These are phyloP conservation scores for Isatis tinctoria DNA, from an alignment of 345 rosid genomes.

Conservation along the genomic window DNA sequence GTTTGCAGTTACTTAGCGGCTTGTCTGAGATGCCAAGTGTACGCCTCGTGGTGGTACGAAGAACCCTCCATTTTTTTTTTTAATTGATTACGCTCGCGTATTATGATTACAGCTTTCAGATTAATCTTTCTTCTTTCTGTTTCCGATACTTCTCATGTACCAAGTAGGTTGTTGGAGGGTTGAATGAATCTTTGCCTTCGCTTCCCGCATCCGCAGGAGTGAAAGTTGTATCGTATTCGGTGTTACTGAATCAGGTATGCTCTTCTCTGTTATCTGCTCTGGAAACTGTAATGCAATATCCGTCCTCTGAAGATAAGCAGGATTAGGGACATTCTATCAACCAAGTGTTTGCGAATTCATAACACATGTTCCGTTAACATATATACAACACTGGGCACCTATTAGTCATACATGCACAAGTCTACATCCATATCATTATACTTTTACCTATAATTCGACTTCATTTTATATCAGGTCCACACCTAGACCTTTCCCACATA, in stretches of 20 bases:
- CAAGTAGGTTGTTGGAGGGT: slow-evolving; percentile 89
- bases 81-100: not conserved
- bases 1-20: slow-evolving; percentile 74
- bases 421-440: not conserved
- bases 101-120: not conserved
- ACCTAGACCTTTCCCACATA: not conserved
- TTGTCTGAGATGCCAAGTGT: slow-evolving; percentile 82
- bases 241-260: slow-evolving; percentile 72
- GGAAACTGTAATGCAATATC: not conserved
- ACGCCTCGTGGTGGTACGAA: slow-evolving; percentile 80
- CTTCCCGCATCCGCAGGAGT: slow-evolving; percentile 73
- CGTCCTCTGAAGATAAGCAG: not conserved
- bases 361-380: not conserved
- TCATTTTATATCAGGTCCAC: not conserved
- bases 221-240: slow-evolving; percentile 64
- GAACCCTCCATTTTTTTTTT: not conserved
- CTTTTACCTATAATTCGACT: not conserved
- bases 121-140: slow-evolving; percentile 17
- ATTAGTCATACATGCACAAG: slow-evolving; percentile 17
- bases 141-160: slow-evolving; percentile 5
- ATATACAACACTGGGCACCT: not conserved
- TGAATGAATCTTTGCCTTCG: slow-evolving; percentile 73
- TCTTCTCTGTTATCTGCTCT: slow-evolving; percentile 5
- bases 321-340: not conserved
- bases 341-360: slow-evolving; percentile 3